phyloP scores from a whole-genome alignment of 108 stramenopile species.

The Conticribra guillardii region DNA sequence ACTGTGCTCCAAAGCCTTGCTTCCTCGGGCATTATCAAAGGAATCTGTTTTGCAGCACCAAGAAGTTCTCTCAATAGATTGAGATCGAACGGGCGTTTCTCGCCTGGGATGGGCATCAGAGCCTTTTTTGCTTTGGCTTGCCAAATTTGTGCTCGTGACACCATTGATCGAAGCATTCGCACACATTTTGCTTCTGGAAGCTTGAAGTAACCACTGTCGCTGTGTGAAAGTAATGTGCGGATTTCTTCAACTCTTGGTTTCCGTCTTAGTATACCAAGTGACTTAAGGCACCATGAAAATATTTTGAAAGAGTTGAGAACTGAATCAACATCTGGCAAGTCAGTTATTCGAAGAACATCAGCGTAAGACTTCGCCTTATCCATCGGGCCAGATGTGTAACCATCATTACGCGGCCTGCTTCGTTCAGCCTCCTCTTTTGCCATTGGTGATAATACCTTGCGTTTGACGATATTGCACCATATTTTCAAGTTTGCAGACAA shows the following conservation, averaged over 20 bases:
- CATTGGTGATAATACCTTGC: constrained; percentile 55
- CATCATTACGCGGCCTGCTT: constrained; percentile 52
- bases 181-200: constrained; percentile 74
- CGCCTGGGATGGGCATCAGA: constrained; percentile 56
- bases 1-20: constrained; percentile 54
- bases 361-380: constrained; percentile 50
- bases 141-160: constrained; percentile 59
- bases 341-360: constrained; percentile 51
- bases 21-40: constrained; percentile 58
- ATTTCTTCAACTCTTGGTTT: constrained; percentile 62
- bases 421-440: constrained; percentile 46
- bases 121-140: constrained; percentile 64
- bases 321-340: constrained; percentile 58
- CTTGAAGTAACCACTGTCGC: constrained; percentile 44
- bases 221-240: constrained; percentile 45
- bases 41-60: constrained; percentile 45
- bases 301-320: constrained; percentile 62
- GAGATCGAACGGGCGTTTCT: constrained; percentile 51
- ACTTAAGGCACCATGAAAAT: constrained; percentile 67
- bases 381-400: constrained; percentile 50
- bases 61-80: constrained; percentile 53
- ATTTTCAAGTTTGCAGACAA: constrained; percentile 38
- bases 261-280: constrained; percentile 50
- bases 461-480: constrained; percentile 68
- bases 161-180: constrained; percentile 63